Conservation (phyloP, 495 filamentous ascomycete genomes). For the Gamarada debralockiae region DNA sequence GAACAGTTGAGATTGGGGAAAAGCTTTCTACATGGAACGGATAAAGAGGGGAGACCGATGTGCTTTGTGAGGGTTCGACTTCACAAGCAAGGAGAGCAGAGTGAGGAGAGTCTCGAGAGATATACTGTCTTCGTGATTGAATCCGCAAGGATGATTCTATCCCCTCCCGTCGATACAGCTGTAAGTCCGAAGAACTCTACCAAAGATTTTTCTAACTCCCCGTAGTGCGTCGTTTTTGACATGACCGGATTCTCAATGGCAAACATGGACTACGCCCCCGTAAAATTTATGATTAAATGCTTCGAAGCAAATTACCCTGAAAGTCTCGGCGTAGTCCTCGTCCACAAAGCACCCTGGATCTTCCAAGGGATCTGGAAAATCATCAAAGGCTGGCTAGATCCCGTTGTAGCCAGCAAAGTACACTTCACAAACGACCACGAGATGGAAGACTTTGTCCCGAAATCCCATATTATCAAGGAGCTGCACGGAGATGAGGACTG, state of each 20-base stretch:
- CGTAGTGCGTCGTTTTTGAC: conserved; percentile 82
- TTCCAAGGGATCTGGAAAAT: conserved; percentile 91
- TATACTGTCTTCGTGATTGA: conserved; percentile 96
- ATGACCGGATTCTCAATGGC: conserved; percentile 90
- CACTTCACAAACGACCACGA: conserved; percentile 89
- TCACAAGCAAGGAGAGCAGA: conserved; percentile 79
- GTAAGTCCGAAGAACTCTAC: conserved; percentile 48
- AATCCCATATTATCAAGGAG: conserved; percentile 68
- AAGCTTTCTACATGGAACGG: conserved; percentile 85
- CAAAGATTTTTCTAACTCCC: conserved; percentile 20
- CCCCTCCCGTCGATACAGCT: conserved; percentile 81
- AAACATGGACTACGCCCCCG: conserved; percentile 97
- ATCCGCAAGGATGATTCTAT: conserved; percentile 78
- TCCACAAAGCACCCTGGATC: conserved; percentile 95
- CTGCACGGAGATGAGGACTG: conserved; percentile 81
- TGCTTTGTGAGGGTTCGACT: conserved; percentile 80
- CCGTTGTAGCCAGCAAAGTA: conserved; percentile 90
- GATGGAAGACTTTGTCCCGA: conserved; percentile 70
- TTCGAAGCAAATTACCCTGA: conserved; percentile 99
- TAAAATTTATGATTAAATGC: conserved; percentile 99
- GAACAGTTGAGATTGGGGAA: conserved; percentile 87
- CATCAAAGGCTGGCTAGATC: conserved; percentile 94
- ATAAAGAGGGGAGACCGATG: conserved; percentile 82
- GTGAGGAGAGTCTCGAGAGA: conserved; percentile 71
- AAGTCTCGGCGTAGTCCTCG: conserved; percentile 83